Percentiles rank a stretch among this genome's conserved stretches.
phyloP scores from a whole-genome alignment of 495 filamentous ascomycete species.

The Sordaria brevicollis region DNA sequence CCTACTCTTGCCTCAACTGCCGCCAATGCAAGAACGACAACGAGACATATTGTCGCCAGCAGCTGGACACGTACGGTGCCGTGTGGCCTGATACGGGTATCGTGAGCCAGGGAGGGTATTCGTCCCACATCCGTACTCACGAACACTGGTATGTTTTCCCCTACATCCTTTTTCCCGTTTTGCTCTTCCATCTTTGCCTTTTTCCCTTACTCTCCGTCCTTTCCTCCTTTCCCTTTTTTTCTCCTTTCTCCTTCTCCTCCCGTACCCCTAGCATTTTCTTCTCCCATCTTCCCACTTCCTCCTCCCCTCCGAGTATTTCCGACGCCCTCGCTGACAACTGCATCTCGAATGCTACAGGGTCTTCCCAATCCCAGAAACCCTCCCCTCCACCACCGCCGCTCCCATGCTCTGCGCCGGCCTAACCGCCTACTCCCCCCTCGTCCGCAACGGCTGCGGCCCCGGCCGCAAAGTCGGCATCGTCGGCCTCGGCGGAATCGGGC shows the following conservation, averaged over 20 bases:
- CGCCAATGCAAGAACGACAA: conserved; percentile 49
- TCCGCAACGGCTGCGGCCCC: conserved; percentile 59
- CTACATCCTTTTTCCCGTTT: background rate
- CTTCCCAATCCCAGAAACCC: conserved; percentile 70
- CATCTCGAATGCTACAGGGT: too few relatives aligned
- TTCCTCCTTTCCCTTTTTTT: background rate
- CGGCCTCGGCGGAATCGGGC: conserved; percentile 59
- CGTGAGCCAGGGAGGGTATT: conserved; percentile 45
- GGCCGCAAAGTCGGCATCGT: conserved; percentile 79
- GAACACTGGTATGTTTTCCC: conserved; percentile 36
- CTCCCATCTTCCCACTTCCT: background rate
- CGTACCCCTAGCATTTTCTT: background rate
- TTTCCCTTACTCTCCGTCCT: too few relatives aligned
- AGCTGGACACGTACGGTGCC: conserved; percentile 47
- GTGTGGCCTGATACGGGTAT: conserved; percentile 43
- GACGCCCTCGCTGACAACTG: too few relatives aligned
- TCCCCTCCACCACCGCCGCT: conserved; percentile 56
- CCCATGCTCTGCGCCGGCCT: conserved; percentile 88
- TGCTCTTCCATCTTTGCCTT: too few relatives aligned
- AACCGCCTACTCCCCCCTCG: conserved; percentile 69
- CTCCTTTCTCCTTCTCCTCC: background rate
- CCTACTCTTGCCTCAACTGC: conserved; percentile 43
- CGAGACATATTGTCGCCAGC: conserved; percentile 46
- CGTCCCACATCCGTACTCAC: conserved; percentile 43
- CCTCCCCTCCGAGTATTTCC: background rate